A percentile compares a stretch with the other conserved stretches of the same genome.
These are phyloP conservation scores for Paraphoma sp. DNA, from an alignment of 2,329 filamentous ascomycete genomes.

Conservation along the genomic window DNA sequence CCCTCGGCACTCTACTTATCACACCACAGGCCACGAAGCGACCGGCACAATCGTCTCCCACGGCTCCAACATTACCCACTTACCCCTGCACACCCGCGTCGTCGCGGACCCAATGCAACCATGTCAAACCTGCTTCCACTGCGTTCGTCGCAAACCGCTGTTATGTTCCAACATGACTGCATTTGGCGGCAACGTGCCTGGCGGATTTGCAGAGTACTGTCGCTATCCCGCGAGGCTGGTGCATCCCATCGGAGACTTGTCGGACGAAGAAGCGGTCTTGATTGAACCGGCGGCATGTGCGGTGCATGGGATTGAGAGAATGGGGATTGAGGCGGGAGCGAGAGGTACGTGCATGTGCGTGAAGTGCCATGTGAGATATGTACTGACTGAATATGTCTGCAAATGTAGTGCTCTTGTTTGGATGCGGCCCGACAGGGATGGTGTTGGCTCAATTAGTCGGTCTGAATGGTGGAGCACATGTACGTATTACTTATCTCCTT, in stretches of 20 bases:
- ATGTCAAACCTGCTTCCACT: constrained; percentile 77
- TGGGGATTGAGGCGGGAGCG: constrained; percentile 60
- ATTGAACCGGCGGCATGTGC: constrained; percentile 75
- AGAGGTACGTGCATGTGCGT: too few relatives aligned
- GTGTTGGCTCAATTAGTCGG: constrained; percentile 68
- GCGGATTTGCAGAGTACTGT: constrained; percentile 76
- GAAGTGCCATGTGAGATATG: too few relatives aligned
- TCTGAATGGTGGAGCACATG: constrained; percentile 71
- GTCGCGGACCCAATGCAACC: constrained; percentile 68
- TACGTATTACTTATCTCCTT: neutral
- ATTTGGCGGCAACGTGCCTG: constrained; percentile 71
- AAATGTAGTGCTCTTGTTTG: constrained; percentile 70
- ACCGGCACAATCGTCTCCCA: constrained; percentile 68
- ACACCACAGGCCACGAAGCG: constrained; percentile 66
- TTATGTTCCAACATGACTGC: constrained; percentile 74
- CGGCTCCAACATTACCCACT: constrained; percentile 65
- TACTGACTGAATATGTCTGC: constrained; percentile 49
- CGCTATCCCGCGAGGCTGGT: constrained; percentile 63
- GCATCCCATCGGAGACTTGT: constrained; percentile 71
- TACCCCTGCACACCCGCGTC: constrained; percentile 69
- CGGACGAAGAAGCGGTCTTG: constrained; percentile 72
- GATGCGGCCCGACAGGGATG: constrained; percentile 71
- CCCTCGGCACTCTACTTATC: neutral
- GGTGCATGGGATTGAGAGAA: constrained; percentile 74
- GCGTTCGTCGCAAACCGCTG: constrained; percentile 70